A percentile compares a stretch with the other conserved stretches of the same genome.
phyloP scores from a whole-genome alignment of 148 eudicot genomes.

The Cornus florida region DNA sequence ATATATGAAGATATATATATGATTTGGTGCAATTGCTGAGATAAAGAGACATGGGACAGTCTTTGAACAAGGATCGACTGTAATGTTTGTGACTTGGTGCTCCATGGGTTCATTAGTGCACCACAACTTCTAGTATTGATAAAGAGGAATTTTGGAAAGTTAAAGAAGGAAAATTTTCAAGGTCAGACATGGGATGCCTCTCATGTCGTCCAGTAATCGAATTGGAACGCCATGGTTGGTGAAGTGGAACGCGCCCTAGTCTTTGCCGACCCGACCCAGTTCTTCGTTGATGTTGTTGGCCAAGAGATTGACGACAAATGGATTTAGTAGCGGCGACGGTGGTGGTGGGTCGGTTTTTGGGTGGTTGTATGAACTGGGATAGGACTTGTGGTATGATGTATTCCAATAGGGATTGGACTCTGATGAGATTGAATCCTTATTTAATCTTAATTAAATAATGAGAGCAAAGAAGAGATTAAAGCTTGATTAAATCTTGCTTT shows the following conservation, averaged over 20 bases:
- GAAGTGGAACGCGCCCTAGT: slow-evolving; percentile 86
- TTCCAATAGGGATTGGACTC: slow-evolving; percentile 46
- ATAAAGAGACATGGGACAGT: slow-evolving; percentile 23
- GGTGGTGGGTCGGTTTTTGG: slow-evolving; percentile 37
- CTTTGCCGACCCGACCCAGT: slow-evolving; percentile 48
- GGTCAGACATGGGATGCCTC: slow-evolving; percentile 18
- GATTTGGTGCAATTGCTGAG: too few species aligned
- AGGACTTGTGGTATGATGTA: slow-evolving; percentile 28
- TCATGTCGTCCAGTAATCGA: slow-evolving; percentile 48
- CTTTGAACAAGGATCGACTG: slow-evolving; percentile 61
- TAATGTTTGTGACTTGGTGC: too few species aligned
- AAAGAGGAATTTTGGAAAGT: too few species aligned
- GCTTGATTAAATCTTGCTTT: too few species aligned
- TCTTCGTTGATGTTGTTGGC: slow-evolving; percentile 18
- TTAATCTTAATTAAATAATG: not conserved
- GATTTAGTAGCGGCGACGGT: slow-evolving; percentile 3
- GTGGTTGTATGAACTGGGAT: slow-evolving; percentile 53
- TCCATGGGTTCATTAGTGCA: too few species aligned
- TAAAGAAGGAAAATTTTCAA: too few species aligned
- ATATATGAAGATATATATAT: too few species aligned
- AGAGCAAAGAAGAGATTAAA: not conserved
- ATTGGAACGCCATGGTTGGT: slow-evolving; percentile 62
- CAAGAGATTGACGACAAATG: slow-evolving; percentile 55
- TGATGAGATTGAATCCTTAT: not conserved
- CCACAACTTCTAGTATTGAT: too few species aligned